phyloP scores from a whole-genome alignment of 495 filamentous ascomycete species.

The Aspergillus affinis region DNA sequence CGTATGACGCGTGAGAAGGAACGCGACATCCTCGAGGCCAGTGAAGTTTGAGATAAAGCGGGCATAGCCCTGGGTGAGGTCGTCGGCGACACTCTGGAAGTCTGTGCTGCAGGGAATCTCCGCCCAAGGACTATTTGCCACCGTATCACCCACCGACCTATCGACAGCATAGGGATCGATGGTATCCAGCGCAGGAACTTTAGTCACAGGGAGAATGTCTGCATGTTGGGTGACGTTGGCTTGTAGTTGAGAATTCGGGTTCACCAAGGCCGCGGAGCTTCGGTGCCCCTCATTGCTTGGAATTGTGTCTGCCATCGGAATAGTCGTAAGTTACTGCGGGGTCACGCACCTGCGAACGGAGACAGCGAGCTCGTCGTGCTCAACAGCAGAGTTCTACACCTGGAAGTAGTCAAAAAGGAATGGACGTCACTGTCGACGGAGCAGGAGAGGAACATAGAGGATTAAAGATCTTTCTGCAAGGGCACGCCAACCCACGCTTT shows the following conservation, averaged over 20 bases:
- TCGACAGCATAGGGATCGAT: conserved; percentile 24
- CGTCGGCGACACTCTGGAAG: conserved; percentile 11
- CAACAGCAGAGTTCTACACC: conserved; percentile 10
- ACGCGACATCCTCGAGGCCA: conserved; percentile 26
- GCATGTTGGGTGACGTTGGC: neutral
- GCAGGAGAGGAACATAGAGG: conserved; percentile 1
- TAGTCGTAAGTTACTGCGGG: conserved; percentile 12
- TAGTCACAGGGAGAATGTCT: conserved; percentile 21
- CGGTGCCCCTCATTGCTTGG: conserved; percentile 15
- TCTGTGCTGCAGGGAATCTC: conserved; percentile 15
- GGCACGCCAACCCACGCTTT: conserved; percentile 2
- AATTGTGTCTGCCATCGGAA: conserved; percentile 20
- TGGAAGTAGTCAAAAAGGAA: conserved; percentile 6
- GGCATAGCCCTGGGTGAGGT: conserved; percentile 22
- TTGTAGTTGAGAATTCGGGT: neutral
- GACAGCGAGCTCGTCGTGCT: conserved; percentile 17
- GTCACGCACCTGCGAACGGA: conserved; percentile 20
- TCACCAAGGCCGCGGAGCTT: conserved; percentile 4
- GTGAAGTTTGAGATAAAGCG: conserved; percentile 23
- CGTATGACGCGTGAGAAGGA: conserved; percentile 13
- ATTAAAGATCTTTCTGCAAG: conserved; percentile 4
- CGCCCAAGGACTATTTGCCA: conserved; percentile 11
- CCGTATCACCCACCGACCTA: neutral
- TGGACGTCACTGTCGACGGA: neutral
- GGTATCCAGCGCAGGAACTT: conserved; percentile 27